Percentiles rank a stretch among this genome's conserved stretches.
Evolutionary conservation across 306 rosid genomes (phyloP).

Genomic region (Cicer bijugum): DNA sequence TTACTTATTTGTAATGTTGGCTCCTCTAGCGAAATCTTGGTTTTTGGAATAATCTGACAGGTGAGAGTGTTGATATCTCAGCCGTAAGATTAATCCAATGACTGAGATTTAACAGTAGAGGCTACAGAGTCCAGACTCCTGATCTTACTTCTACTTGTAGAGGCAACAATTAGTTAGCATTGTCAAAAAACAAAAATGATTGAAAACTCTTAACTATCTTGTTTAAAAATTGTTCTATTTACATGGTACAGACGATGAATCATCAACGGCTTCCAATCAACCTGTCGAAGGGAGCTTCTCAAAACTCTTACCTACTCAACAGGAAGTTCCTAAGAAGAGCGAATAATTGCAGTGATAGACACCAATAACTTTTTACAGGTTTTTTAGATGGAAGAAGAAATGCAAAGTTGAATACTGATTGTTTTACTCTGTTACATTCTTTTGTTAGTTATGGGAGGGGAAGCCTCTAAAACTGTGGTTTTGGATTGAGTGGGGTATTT

Average conservation of each 20-base stretch:
- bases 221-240: conserved; percentile 24
- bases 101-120: neutral
- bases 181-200: neutral
- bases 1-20: neutral
- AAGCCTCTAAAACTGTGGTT: conserved; percentile 54
- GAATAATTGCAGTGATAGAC: conserved; percentile 52
- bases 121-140: neutral
- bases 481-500: conserved; percentile 54
- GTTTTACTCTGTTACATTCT: conserved; percentile 49
- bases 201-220: conserved; percentile 15
- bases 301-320: conserved; percentile 74
- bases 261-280: conserved; percentile 56
- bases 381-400: conserved; percentile 48
- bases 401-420: conserved; percentile 48
- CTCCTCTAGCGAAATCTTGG: neutral
- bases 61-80: neutral
- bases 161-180: conserved; percentile 13
- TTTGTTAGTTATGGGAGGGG: conserved; percentile 49
- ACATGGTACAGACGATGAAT: conserved; percentile 71
- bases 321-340: conserved; percentile 76
- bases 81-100: neutral
- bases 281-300: conserved; percentile 84
- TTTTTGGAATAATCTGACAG: neutral
- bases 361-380: conserved; percentile 46
- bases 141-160: neutral